Evolutionary conservation across 306 rosid genomes (phyloP), one percentile per base, ranked within the genome.

Genomic region (Vigna angularis): DNA sequence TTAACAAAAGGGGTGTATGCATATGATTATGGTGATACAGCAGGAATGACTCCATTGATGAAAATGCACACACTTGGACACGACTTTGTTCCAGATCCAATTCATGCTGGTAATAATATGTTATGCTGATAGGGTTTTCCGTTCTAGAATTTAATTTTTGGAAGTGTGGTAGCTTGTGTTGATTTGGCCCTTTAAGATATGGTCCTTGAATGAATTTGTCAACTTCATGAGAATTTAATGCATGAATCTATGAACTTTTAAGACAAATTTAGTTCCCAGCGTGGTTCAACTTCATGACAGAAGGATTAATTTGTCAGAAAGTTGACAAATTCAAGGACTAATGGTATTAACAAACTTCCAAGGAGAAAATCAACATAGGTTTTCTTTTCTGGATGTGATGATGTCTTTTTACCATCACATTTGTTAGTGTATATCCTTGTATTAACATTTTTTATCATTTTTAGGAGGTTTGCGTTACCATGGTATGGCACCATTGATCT

Each of bases 11-110:
- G 98, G 30, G 67, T 88, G 2, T 94, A 92, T 71, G 28, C 91
- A 7, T 92, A 94, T 71, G 98, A 94, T 85, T 92, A 75, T 81
- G 97, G 97, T 57, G 98, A 94, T 58, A 91, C 90, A 17, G 97
- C 97, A 3, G 95, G 97, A 86, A 18, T 94, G 93, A 94, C 98
- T 72, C 98, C 98, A 6, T 81, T 94, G 82, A 92, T 94, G 98
- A 94, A 94, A 87, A 92, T 92, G 98, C 98, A 92, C 73, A 94
- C 97, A 2, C 94, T 94, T 72, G 98, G 98, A 1, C 98, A 94
- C 10, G 65, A 92, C 85, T 94, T 94, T 71, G 80, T 94, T 81
- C 98, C 98, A 0, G 98, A 94, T 82, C 98, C 98, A 45, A 92
- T 94, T 74, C 98, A 94, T 72, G 91, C 98, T 6, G 98, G 98